Evolutionary conservation across 108 stramenopile genomes (phyloP).

Genomic region (Pelagomonas calceolata): DNA sequence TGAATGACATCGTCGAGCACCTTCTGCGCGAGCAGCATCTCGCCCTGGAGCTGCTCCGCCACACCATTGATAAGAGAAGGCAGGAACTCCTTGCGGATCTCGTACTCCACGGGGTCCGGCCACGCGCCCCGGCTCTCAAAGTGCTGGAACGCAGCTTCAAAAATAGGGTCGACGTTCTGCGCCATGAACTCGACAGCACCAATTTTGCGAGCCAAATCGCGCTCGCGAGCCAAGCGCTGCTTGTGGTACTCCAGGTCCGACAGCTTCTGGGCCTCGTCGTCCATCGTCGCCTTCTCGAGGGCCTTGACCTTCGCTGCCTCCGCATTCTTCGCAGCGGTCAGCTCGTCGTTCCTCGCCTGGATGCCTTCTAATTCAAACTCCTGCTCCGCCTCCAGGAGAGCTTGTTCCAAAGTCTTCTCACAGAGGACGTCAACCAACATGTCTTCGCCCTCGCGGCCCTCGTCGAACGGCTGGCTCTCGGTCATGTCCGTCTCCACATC

Average conservation of each 20-base stretch:
- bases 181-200: background rate
- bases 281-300: background rate
- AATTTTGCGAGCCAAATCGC: background rate
- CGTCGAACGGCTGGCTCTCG: background rate
- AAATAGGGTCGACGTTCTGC: background rate
- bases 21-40: background rate
- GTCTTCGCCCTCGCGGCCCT: background rate
- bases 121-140: background rate
- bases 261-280: background rate
- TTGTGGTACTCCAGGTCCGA: background rate
- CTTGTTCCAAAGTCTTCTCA: background rate
- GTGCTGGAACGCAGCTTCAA: background rate
- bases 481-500: background rate
- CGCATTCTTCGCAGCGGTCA: background rate
- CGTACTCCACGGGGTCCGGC: background rate
- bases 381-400: background rate
- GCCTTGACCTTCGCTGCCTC: background rate
- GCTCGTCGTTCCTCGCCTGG: too few species aligned
- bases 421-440: background rate
- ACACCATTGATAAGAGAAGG: background rate
- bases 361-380: background rate
- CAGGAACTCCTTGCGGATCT: background rate
- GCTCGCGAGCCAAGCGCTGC: background rate
- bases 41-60: background rate
- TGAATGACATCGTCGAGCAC: background rate